Base-by-base conservation (phyloP, 192 early-diverging fungal species). In the Coemansia sp. region DNA sequence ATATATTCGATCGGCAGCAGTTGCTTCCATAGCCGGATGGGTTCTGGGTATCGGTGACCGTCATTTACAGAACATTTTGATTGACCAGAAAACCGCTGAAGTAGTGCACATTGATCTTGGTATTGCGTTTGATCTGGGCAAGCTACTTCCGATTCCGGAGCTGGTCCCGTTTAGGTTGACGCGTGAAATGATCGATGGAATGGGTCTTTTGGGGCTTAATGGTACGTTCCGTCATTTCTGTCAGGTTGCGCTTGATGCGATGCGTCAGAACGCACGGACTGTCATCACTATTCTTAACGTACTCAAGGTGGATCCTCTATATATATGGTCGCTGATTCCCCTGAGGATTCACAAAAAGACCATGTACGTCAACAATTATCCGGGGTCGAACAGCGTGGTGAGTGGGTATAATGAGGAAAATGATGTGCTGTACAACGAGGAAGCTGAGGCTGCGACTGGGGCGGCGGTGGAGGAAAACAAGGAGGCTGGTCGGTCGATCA, bases 101-200 rank as follows among this genome's bases (percentile, higher is more conserved):
- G 63, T 96, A 12, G 88, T 98, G 36, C 96, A 98, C 72, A 98
- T 98, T 45, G 96, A 98, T 72, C 87, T 96, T 48, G 96, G 95
- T 16, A 96, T 98, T 48, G 93, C 94, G 14, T 98, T 98, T 83
- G 96, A 98, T 62, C 88, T 94, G 71, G 96, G 96, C 17, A 93
- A 89, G 73, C 72, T 91, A 28, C 75, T 98, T 12, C 83, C 92
- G 2, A 86, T 91, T 17, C 95, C 96, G 17, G 96, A 98, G 77
- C 75, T 90, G 25, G 93, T 98, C 0, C 96, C 96, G 6, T 98
- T 96, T 68, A 85, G 96, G 30, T 72, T 99, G 54, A 96, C 95
- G 5, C 85, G 89, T 38, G 93, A 99, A 63, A 87, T 97, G 57
- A 85, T 94, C 8, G 87, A 93, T 56, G 95, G 91, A 40, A 88